Evolutionary conservation across 164 flowering plant genomes (phyloP).

Genomic region (Tetracentron sinense): DNA sequence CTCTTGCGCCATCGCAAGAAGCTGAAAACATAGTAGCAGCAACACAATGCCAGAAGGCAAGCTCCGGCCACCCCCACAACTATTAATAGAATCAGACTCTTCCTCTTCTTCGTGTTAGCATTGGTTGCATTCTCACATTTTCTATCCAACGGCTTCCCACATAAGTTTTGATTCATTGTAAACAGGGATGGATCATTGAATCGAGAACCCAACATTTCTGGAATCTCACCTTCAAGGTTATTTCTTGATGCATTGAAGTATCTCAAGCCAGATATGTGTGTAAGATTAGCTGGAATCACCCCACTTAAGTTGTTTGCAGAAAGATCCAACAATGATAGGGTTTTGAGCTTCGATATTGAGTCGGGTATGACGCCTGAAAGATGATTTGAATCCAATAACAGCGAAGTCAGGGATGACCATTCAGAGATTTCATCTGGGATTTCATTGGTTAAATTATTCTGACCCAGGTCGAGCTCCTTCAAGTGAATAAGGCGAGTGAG

Average conservation of each 20-base stretch:
- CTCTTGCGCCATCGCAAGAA: conserved; percentile 58
- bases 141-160: conserved; percentile 62
- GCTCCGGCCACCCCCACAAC: conserved; percentile 47
- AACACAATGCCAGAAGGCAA: conserved; percentile 39
- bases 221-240: conserved; percentile 62
- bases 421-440: conserved; percentile 40
- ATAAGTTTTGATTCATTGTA: conserved; percentile 46
- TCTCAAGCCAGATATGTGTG: conserved; percentile 27
- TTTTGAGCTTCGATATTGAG: conserved; percentile 35
- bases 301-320: conserved; percentile 56
- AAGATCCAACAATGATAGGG: conserved; percentile 36
- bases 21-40: conserved; percentile 58
- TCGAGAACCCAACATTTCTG: conserved; percentile 47
- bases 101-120: conserved; percentile 24
- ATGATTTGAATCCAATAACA: conserved; percentile 39
- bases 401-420: conserved; percentile 26
- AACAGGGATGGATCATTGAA: conserved; percentile 54
- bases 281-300: conserved; percentile 37
- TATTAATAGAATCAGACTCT: conserved; percentile 51
- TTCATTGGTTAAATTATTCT: conserved; percentile 38
- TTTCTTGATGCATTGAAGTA: conserved; percentile 46
- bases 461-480: conserved; percentile 46
- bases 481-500: conserved; percentile 44
- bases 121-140: conserved; percentile 33
- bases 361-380: conserved; percentile 51